Evolutionary conservation across 2,329 filamentous ascomycete genomes (phyloP), one percentile per base, ranked within the genome.

Genomic region (Epichloe sibirici): DNA sequence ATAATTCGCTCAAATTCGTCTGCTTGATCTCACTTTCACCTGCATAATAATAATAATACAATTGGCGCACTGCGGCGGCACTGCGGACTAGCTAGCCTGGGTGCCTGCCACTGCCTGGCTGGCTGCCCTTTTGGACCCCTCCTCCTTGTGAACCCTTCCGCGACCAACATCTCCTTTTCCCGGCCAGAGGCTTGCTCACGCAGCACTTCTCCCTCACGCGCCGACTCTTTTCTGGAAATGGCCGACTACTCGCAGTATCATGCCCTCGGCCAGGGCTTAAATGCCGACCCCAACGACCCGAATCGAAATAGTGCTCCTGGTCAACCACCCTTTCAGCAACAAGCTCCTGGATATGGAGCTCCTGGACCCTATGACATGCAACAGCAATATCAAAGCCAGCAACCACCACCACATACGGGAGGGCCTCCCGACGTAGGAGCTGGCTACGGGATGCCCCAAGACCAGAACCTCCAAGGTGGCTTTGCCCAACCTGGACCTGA

Each of bases 221-320:
- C 28, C 52, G 13, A 49, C 43, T 13, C 34, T 25, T 9, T 12
- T 35, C 52, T 57, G 65, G 58, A 58, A 81, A 81, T 81, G 77
- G 73, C 75, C 62, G 76, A 80, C 58, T 75, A 78, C 62, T 66
- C 72, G 55, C 74, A 74, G 65, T 81, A 77, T 61, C 76, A 81
- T 60, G 69, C 74, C 62, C 71, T 80, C 51, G 79, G 77, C 47
- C 76, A 81, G 61, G 76, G 74, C 60, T 74, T 77, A 56, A 72
- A 72, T 55, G 61, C 71, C 60, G 76, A 83, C 58, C 71, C 78
- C 63, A 73, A 78, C 68, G 68, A 81, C 67, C 70, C 76, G 62
- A 69, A 74, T 68, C 65, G 70, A 65, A 72, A 71, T 54, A 68
- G 65, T 60, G 71, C 71, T 54, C 66, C 73, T 54, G 72, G 74